Base-by-base conservation (phyloP, 140 eudicot genomes). In the Flaveria floridana region DNA sequence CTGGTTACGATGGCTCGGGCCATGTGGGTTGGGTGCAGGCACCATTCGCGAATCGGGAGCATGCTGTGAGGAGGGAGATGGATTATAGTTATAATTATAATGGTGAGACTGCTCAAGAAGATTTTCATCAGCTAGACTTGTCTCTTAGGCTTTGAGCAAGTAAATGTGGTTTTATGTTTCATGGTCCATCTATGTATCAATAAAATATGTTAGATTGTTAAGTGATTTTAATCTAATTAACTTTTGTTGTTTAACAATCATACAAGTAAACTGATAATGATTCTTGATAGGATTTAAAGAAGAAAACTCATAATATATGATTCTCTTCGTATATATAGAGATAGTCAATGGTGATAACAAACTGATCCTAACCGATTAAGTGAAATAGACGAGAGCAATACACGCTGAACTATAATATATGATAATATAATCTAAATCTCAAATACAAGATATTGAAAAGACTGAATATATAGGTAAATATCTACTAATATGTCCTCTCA, bases 71-170 rank as follows among this genome's bases (percentile, higher is more conserved):
- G 41, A 23, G 56, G 59, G 80, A 39, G 23, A 25, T 71, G 79
- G 85, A 64, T 42, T 65, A 81, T 81, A 50, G 65, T 74, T 76
- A 72, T 59, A 68, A 58, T 44, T 76, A 68, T 59, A 72, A 58
- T 44, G 74, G 53, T 67, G 87, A 82, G 46, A 70, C 30, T 80
- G 89, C 53, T 65, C 64, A 85, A 70, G 81, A 83, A 51, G 83
- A 82, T 70, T 77, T 65, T 70, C 78, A 82, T 44, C 85, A 85
- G 28, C 85, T 85, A 56, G 89, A 85, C 19, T 85, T 85, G 79
- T 85, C 89, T 74, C 87, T 85, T n/a, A 77, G 89, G 81, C 89
- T 85, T 58, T 71, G 50, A 80, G 34, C 50, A 65, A 53, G 26
- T 39, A 44, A 44, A 37, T 21, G 72, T 80, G 21, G 14, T 74